Conservation (phyloP, 148 eudicot genomes). For the Linanthus parryae region DNA sequence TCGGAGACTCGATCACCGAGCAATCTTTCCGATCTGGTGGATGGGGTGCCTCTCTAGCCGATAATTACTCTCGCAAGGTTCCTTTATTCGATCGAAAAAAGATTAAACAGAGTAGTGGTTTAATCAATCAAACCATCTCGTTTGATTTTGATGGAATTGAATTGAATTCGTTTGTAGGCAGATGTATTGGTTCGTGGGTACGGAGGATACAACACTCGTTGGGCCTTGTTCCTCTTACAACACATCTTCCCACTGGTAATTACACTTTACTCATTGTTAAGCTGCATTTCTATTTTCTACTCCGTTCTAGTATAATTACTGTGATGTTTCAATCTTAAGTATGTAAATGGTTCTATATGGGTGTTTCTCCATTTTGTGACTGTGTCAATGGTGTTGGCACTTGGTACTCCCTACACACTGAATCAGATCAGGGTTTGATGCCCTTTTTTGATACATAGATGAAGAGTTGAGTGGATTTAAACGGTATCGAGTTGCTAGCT, state of each 20-base stretch:
- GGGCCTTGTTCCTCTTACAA: slow-evolving; percentile 75
- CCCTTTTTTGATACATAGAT: too few relatives aligned
- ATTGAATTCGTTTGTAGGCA: slow-evolving; percentile 30
- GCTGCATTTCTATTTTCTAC: too few relatives aligned
- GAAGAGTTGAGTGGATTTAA: too few relatives aligned
- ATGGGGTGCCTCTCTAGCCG: slow-evolving; percentile 76
- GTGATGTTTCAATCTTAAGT: not conserved
- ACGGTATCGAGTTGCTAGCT: too few relatives aligned
- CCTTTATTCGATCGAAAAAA: not conserved
- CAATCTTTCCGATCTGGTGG: slow-evolving; percentile 58
- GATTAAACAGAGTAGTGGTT: too few relatives aligned
- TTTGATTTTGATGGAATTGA: not conserved
- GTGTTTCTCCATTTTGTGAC: too few relatives aligned
- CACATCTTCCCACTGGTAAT: slow-evolving; percentile 77
- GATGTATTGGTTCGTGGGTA: slow-evolving; percentile 73
- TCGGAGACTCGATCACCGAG: slow-evolving; percentile 77
- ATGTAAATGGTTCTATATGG: not conserved
- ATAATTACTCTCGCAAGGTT: slow-evolving; percentile 73
- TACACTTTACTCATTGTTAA: not conserved
- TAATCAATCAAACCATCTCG: too few relatives aligned
- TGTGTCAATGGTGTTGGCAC: too few relatives aligned
- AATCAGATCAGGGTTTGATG: too few relatives aligned
- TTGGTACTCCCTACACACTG: too few relatives aligned
- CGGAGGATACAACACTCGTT: slow-evolving; percentile 80
- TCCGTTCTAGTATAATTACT: not conserved